Base-by-base conservation (phyloP, 164 flowering plant species). In the Stephania japonica region DNA sequence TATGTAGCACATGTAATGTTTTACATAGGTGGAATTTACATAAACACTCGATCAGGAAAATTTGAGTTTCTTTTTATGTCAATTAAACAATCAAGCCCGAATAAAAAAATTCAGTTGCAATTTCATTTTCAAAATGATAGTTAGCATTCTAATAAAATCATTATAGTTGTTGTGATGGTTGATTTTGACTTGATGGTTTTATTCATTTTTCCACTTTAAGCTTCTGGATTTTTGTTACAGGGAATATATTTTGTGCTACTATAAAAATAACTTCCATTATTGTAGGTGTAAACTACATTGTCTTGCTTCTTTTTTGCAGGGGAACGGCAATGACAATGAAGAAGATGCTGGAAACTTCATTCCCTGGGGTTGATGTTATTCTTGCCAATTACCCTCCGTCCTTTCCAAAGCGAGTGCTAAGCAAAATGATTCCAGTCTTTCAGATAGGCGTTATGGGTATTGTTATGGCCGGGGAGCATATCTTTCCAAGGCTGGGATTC, bases 351-450 rank as follows among this genome's bases (percentile, higher is more conserved):
- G 96, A 92, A 71, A 78, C 86, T 42, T 79, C 85, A 27, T 88
- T 90, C 75, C 97, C 97, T 47, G 99, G 96, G 47, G 70, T 90
- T 73, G 82, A 87, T 72, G 91, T 92, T 65, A 79, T 83, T 71
- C 91, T 94, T 72, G 87, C 87, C 69, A 92, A 94, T 61, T 78
- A 92, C 75, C 99, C 99, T 0, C 90, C 98, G 42, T 50, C 97
- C 23, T 82, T 90, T 43, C 98, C 98, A 65, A 94, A 94, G 79
- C 99, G 94, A 43, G 14, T 90, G 53, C 76, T 94, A 47, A 78
- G 87, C 78, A 94, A 91, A 84, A 68, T 86, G 56, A 91, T 92
- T 6, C 97, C 98, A 0, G 85, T 87, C 75, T 81, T 81, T 73
- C 97, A 94, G 71, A 47, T 90, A 6, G 98, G 97, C 67, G 83